Evolutionary conservation across 2,329 filamentous ascomycete genomes (phyloP), one percentile per base, ranked within the genome.

Genomic region (Acephala macrosclerotiorum): DNA sequence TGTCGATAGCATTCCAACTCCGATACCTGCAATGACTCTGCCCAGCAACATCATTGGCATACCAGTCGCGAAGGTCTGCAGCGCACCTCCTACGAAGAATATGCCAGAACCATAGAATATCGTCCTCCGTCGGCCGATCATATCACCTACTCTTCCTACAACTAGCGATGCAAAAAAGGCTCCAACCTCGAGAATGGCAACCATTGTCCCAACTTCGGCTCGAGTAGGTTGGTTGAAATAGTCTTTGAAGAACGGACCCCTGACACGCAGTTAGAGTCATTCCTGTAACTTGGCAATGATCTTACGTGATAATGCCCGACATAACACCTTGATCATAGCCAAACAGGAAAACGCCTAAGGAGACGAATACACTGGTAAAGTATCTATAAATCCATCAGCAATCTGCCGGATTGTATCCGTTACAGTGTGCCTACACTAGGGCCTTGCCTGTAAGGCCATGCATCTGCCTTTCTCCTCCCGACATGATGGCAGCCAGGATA

Each of bases 401-500:
- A n/a, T 45, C 26, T 59, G 25, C 14, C 18, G 26, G 2, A 22
- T 53, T 7, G 61, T 53, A 56, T 61, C 6, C 38, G 56, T 11
- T 35, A 45, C 22, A 55, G 53, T 78, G 68, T 67, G 79, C 88
- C 74, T 87, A 97, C 91, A 99, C 87, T 76, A 99, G 85, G 80
- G 95, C 90, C 84, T 96, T 97, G 82, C 96, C 96, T 75, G 96
- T 97, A 74, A 99, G 87, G 84, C 96, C 96, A 82, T 96, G 92
- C 75, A 93, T 90, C 77, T 91, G 89, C 77, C 87, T 84, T 72
- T 89, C 86, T 70, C 92, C 89, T 77, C 89, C 89, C 72, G 93
- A 89, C 94, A 99, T 97, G 86, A 96, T 91, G 83, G 84, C 80
- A 73, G 91, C 92, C 74, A 98, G 81, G 71, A 92, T 79, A 76